Conservation (phyloP, 805 yeast genomes). For the Cephaloascus albidus region DNA sequence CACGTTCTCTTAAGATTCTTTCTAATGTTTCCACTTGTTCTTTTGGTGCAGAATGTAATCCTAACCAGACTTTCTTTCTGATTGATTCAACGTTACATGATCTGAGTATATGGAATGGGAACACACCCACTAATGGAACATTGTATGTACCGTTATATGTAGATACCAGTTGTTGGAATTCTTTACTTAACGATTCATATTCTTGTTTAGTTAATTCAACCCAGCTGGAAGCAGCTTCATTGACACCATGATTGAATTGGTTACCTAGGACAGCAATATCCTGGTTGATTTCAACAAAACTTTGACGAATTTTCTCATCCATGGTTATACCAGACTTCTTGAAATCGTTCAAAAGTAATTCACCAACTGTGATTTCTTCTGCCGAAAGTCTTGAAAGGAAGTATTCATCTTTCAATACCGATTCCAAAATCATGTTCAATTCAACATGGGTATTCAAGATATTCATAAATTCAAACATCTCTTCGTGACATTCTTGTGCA, state of each 20-base stretch:
- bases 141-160: background rate
- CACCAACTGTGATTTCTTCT: constrained; percentile 82
- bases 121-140: constrained; percentile 40
- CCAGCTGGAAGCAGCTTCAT: background rate
- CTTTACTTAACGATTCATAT: background rate
- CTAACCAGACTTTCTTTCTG: constrained; percentile 66
- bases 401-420: constrained; percentile 36
- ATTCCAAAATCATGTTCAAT: constrained; percentile 49
- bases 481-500: constrained; percentile 82
- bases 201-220: background rate
- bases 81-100: constrained; percentile 45
- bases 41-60: constrained; percentile 54
- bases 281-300: constrained; percentile 72
- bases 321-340: constrained; percentile 84
- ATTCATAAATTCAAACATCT: constrained; percentile 91
- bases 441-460: constrained; percentile 76
- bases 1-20: constrained; percentile 54
- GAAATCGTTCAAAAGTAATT: constrained; percentile 72
- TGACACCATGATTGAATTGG: constrained; percentile 50
- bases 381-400: constrained; percentile 29
- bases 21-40: constrained; percentile 55
- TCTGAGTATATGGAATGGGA: constrained; percentile 58
- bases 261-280: constrained; percentile 78
- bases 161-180: background rate
- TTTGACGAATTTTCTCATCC: constrained; percentile 50